Evolutionary conservation across 371 early-diverging fungal genomes (phyloP).

Genomic region (Mucor piriformis): DNA sequence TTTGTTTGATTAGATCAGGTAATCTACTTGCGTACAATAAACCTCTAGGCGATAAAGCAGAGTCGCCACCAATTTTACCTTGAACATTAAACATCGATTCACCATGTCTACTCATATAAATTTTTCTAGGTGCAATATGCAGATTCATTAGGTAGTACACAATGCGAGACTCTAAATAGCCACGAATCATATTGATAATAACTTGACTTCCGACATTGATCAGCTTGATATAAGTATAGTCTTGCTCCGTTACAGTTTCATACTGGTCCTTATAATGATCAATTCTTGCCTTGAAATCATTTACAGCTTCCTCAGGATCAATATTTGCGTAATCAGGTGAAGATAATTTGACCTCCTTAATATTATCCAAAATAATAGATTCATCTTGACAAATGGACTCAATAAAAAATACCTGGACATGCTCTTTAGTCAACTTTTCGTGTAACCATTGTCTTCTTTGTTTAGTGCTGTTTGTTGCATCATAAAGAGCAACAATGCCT

Average conservation of each 20-base stretch:
- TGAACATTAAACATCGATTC: conserved; percentile 86
- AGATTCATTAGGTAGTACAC: conserved; percentile 98
- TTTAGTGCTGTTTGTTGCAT: conserved; percentile 95
- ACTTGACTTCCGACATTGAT: conserved; percentile 91
- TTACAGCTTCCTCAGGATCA: conserved; percentile 77
- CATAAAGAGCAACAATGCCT: conserved; percentile 90
- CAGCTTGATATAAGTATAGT: conserved; percentile 86
- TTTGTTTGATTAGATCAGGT: conserved; percentile 75
- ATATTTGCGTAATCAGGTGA: conserved; percentile 90
- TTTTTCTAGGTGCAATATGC: conserved; percentile 88
- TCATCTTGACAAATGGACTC: conserved; percentile 93
- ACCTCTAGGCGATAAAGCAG: conserved; percentile 86
- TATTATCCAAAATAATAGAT: conserved; percentile 82
- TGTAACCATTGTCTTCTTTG: conserved; percentile 75
- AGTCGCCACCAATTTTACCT: conserved; percentile 96
- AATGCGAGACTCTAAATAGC: conserved; percentile 92
- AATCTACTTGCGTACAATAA: conserved; percentile 78
- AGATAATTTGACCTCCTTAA: conserved; percentile 88
- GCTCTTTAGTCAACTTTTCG: conserved; percentile 62
- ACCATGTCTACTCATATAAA: conserved; percentile 93
- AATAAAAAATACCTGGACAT: conserved; percentile 91
- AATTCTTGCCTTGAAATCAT: conserved; percentile 89
- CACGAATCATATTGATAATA: conserved; percentile 84
- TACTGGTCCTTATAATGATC: conserved; percentile 88
- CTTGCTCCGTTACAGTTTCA: conserved; percentile 79